phyloP scores from a whole-genome alignment of 108 stramenopile genomes.

The Bacterosira constricta region DNA sequence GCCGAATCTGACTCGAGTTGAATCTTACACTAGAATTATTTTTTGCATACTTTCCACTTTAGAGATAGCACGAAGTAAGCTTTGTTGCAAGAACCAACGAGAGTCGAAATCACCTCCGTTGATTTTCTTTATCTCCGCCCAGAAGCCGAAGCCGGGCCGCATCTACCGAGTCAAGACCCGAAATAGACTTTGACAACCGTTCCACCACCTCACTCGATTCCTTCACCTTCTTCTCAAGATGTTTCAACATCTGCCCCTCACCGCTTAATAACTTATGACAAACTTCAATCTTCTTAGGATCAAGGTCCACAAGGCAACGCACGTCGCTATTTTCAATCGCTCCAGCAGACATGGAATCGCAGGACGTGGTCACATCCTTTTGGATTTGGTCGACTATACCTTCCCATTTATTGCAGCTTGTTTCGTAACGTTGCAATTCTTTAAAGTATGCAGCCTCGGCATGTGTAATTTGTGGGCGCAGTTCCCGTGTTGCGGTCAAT shows the following conservation, averaged over 20 bases:
- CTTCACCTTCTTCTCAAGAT: conserved; percentile 31
- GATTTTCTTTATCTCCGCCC: conserved; percentile 25
- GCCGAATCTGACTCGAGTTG: no score
- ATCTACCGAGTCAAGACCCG: conserved; percentile 6
- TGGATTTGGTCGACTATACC: conserved; percentile 34
- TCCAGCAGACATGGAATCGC: conserved; percentile 38
- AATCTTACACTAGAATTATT: no score
- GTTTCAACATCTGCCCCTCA: conserved; percentile 31
- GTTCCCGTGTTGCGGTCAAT: conserved; percentile 60
- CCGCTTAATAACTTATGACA: conserved; percentile 34
- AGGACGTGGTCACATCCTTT: conserved; percentile 25
- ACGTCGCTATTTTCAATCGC: conserved; percentile 41
- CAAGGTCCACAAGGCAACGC: conserved; percentile 31
- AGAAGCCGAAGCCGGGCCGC: conserved; percentile 10
- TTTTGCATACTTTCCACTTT: no score
- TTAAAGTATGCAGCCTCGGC: conserved; percentile 76
- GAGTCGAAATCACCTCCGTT: no score
- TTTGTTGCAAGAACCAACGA: no score
- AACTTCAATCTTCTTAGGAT: conserved; percentile 31
- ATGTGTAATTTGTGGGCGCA: conserved; percentile 71
- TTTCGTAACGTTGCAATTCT: conserved; percentile 56
- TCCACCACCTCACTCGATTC: conserved; percentile 15
- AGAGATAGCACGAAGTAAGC: no score
- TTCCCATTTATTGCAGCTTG: conserved; percentile 57
- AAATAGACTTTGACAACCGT: conserved; percentile 19